Base-by-base conservation (phyloP, 2,329 filamentous ascomycete genomes). In the Ophiostoma populinum region DNA sequence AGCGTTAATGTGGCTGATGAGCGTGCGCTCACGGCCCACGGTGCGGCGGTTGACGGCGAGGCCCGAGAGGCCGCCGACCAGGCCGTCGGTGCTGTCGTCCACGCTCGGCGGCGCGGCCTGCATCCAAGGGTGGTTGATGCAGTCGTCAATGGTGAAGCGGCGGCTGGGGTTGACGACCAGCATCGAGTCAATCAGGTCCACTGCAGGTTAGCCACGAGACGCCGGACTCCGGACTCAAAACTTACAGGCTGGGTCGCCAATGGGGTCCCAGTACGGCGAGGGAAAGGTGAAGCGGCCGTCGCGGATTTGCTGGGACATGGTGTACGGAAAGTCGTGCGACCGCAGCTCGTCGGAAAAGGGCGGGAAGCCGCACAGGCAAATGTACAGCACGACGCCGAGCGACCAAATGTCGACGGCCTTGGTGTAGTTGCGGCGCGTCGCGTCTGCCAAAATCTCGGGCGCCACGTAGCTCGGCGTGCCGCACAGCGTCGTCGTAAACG, bases 381-480 rank as follows among this genome's bases (percentile, higher is more conserved):
- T 95, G 57, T 95, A 98, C 17, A 98, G 65, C 4, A 98, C 87
- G 3, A 98, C 90, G n/a, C 90, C 90, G 1, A 95, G 66, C 2
- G 86, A 93, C 90, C 90, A 95, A 27, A 95, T 67, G 52, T 98
- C 90, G 8, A 98, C 90, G 3, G 86, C 86, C 49, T 85, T 82
- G 36, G 86, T 93, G 58, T 98, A 98, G 50, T 80, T 80, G 44
- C 90, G 75, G 41, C 83, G 71, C 47, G 73, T 77, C 13, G 70
- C 74, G 42, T 86, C 80, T 49, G 85, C 79, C 5, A 98, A 63
- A 38, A 98, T 93, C 53, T 98, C 90, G 1, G 90, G 90, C 1
- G 92, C 90, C 41, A 95, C 87, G 52, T 98, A 93, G 54, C 80
- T 90, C 6, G 87, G 90, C n/a, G 90, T 98, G 43, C 90, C 90